phyloP scores from a whole-genome alignment of 2,329 filamentous ascomycete species.

The Diaporthe amygdali region DNA sequence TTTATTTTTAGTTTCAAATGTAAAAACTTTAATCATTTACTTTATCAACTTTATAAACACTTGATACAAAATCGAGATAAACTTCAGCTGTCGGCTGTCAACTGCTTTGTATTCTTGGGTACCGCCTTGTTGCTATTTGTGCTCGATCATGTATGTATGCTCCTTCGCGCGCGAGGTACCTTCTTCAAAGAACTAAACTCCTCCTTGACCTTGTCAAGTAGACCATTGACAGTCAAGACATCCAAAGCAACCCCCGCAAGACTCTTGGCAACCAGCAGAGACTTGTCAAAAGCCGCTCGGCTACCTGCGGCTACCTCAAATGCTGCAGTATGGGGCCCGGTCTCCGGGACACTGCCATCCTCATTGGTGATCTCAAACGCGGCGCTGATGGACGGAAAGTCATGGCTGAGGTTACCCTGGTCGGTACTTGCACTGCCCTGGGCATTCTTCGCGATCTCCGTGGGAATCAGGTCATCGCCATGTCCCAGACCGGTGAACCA shows the following conservation, averaged over 20 bases:
- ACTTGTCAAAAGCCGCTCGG: background rate
- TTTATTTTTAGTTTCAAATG: no score
- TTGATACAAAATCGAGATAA: no score
- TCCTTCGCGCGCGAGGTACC: background rate
- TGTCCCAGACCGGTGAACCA: constrained; percentile 29
- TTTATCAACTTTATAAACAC: no score
- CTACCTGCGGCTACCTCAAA: background rate
- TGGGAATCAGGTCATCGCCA: constrained; percentile 33
- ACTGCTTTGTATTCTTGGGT: background rate
- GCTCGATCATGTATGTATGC: background rate
- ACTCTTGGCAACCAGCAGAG: background rate
- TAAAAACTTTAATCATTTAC: no score
- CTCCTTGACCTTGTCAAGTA: background rate
- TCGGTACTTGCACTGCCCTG: constrained; percentile 33
- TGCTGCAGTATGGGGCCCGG: background rate
- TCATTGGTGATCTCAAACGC: constrained; percentile 44
- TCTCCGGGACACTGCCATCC: constrained; percentile 27
- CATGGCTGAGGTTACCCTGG: constrained; percentile 50
- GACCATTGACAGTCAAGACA: background rate
- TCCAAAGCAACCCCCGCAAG: background rate
- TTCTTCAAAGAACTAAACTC: background rate
- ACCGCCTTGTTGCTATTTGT: background rate
- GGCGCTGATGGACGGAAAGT: constrained; percentile 48
- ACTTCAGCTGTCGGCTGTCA: no score
- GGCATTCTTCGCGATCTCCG: constrained; percentile 26